Evolutionary conservation across 2,329 filamentous ascomycete species (phyloP).

Genomic region (Aureobasidium sp.): DNA sequence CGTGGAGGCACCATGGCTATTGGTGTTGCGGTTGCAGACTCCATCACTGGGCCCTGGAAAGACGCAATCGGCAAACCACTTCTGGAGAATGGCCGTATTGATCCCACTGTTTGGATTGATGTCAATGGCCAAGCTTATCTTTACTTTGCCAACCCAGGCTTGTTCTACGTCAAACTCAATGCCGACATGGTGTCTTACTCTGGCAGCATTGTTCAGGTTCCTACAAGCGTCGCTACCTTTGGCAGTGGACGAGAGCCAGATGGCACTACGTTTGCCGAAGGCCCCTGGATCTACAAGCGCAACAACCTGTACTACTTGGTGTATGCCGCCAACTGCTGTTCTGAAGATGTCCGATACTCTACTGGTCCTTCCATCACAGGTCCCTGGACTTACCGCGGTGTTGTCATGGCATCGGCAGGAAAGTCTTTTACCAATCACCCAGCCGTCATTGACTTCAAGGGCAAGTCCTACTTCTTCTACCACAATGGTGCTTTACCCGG

Average conservation of each 20-base stretch:
- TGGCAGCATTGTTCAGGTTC: slow-evolving; percentile 2
- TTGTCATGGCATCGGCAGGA: slow-evolving; percentile 12
- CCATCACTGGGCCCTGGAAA: slow-evolving; percentile 14
- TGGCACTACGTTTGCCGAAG: slow-evolving; percentile 13
- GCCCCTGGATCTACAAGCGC: slow-evolving; percentile 10
- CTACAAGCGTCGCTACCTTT: slow-evolving; percentile 2
- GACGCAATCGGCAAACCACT: slow-evolving; percentile 14
- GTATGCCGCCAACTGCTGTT: slow-evolving; percentile 13
- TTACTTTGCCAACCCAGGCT: slow-evolving; percentile 11
- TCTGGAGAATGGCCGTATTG: slow-evolving; percentile 11
- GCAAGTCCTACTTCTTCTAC: slow-evolving; percentile 15
- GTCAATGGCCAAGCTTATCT: slow-evolving; percentile 13
- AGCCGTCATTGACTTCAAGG: slow-evolving; percentile 11
- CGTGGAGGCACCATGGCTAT: slow-evolving; percentile 7
- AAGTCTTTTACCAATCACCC: slow-evolving; percentile 13
- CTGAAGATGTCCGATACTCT: slow-evolving; percentile 4
- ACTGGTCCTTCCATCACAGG: slow-evolving; percentile 9
- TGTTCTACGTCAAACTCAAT: slow-evolving; percentile 14
- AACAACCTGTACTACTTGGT: slow-evolving; percentile 10
- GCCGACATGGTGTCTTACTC: slow-evolving; percentile 10
- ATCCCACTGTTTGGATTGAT: slow-evolving; percentile 13
- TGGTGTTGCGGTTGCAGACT: slow-evolving; percentile 11
- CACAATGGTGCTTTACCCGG: slow-evolving; percentile 9
- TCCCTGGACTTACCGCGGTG: slow-evolving; percentile 16
- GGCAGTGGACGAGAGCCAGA: not conserved